Conservation (phyloP, 208 protist genomes). For the Trypanosoma congolense region DNA sequence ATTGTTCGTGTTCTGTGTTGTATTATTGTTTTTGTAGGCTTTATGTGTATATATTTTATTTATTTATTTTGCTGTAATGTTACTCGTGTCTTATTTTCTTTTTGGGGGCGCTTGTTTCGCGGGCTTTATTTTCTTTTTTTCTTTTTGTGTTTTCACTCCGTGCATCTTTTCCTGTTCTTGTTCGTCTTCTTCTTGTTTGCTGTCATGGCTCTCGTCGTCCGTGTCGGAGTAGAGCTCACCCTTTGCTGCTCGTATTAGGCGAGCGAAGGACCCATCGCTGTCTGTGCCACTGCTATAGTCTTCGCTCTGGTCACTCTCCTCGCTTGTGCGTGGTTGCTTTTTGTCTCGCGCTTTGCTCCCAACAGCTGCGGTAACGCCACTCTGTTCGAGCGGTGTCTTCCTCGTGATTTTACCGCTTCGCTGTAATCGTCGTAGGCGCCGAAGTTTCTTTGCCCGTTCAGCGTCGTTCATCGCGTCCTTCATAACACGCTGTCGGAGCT, state of each 20-base stretch:
- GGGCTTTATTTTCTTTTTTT: neutral
- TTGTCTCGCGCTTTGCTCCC: conserved; percentile 18
- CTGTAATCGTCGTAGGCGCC: conserved; percentile 72
- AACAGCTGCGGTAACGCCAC: conserved; percentile 24
- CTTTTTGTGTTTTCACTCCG: neutral
- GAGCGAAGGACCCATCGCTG: conserved; percentile 25
- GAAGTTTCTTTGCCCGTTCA: conserved; percentile 70
- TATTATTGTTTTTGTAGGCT: neutral
- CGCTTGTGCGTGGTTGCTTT: conserved; percentile 9
- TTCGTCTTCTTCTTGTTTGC: conserved; percentile 13
- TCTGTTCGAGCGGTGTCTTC: conserved; percentile 56
- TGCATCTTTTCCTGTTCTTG: neutral
- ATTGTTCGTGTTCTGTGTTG: too few species aligned
- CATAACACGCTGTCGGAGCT: conserved; percentile 51
- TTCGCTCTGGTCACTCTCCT: conserved; percentile 18
- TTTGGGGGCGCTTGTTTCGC: neutral
- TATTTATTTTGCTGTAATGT: neutral
- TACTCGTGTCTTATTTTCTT: neutral
- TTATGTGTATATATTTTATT: neutral
- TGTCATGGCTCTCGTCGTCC: conserved; percentile 27
- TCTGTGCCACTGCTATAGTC: conserved; percentile 20
- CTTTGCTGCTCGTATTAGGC: conserved; percentile 28
- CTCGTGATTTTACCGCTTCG: conserved; percentile 56
- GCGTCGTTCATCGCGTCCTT: conserved; percentile 38
- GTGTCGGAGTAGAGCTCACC: conserved; percentile 29